Base-by-base conservation (phyloP, 805 yeast genomes). In the Candida boleticola region DNA sequence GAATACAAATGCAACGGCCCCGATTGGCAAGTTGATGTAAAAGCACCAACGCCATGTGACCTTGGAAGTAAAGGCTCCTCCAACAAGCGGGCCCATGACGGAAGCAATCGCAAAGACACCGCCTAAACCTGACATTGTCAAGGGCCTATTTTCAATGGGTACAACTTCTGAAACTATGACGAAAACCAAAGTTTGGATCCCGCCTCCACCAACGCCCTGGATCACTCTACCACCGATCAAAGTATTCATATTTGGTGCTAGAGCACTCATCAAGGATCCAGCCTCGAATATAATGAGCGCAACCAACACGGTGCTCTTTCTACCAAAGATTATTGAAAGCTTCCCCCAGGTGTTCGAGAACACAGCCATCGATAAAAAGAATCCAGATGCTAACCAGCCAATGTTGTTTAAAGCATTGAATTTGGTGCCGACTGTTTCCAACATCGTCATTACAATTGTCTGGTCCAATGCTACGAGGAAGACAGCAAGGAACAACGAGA, bases 1-100 rank as follows among this genome's bases (percentile, higher is more conserved):
- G 6, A 67, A 45, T 0, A 54, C 55, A 17, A 64, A 48, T 0
- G 80, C 74, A 1, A 66, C 43, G 1, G 82, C 87, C 10, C 86
- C 85, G 32, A 82, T 58, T 3, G 87, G 87, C 26, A 84, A 57
- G 54, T 83, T 83, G 48, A 84, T 68, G 57, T 79, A 84, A 55
- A 82, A 84, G 52, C 85, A 78, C 88, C 89, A 83, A 54, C 89
- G 68, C 89, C 89, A 83, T n/a, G 76, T 58, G 6, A 71, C 77
- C 36, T 71, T 59, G 2, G 74, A 56, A 2, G 85, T 71, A 44
- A 83, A 74, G 0, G 79, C 80, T 35, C 88, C 88, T 10, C 88
- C 88, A 18, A 83, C 54, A 14, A 80, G 57, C 0, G 89, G 88
- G 0, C 88, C 89, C 17, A 69, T 48, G 4, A 76, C 77, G 3